Evolutionary conservation across 228 moss, liverwort and hornwort genomes (phyloP).

Genomic region (Sphagnum fallax): DNA sequence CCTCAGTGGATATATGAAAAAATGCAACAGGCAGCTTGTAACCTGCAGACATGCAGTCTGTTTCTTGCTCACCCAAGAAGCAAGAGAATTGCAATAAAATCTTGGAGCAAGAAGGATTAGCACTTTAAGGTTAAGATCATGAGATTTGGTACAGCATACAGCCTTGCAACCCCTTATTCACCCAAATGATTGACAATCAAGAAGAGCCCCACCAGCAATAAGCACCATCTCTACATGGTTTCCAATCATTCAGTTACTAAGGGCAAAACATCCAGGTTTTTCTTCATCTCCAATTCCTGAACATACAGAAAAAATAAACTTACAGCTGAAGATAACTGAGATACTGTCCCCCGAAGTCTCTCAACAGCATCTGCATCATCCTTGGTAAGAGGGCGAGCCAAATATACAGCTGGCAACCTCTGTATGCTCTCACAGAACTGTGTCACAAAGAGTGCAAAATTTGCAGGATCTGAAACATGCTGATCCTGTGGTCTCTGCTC

Average conservation of each 20-base stretch:
- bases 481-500: conserved; percentile 1
- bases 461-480: conserved; percentile 17
- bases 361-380: conserved; percentile 45
- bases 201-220: neutral
- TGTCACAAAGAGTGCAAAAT: conserved; percentile 39
- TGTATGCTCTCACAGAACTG: conserved; percentile 31
- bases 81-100: no score
- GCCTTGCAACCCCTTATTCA: neutral
- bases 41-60: neutral
- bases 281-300: no score
- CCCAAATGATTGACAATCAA: neutral
- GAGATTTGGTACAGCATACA: no score
- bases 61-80: neutral
- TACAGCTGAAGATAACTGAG: conserved; percentile 49
- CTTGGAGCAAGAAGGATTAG: no score
- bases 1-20: no score
- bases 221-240: neutral
- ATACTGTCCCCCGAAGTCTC: conserved; percentile 44
- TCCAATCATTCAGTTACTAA: no score
- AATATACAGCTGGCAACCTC: conserved; percentile 27
- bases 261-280: no score
- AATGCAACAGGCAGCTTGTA: neutral
- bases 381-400: conserved; percentile 42
- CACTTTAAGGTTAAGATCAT: no score
- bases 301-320: conserved; percentile 13